These are phyloP conservation scores for Candida saitoana DNA, from an alignment of 805 yeast species.

Conservation along the genomic window DNA sequence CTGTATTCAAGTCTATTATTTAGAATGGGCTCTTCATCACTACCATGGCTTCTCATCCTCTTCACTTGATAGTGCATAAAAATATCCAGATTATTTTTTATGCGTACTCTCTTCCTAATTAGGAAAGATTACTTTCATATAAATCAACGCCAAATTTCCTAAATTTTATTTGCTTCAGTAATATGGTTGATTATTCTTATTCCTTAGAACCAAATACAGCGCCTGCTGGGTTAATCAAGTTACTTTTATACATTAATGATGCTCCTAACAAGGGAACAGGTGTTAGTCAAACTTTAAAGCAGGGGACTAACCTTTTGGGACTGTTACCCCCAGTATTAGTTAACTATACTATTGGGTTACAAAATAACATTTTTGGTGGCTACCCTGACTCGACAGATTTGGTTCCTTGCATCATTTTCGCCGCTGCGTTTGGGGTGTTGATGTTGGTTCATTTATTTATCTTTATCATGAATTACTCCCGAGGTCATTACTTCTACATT, in stretches of 20 bases:
- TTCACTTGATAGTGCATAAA: too few species aligned
- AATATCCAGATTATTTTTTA: too few species aligned
- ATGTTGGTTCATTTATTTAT: conserved; percentile 42
- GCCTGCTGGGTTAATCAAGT: conserved; percentile 20
- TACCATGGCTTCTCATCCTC: too few species aligned
- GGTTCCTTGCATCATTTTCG: conserved; percentile 57
- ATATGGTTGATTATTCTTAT: conserved; percentile 1
- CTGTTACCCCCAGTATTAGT: conserved; percentile 38
- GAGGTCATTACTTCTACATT: conserved; percentile 60
- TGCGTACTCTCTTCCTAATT: neutral
- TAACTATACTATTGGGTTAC: conserved; percentile 33
- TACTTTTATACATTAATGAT: conserved; percentile 20
- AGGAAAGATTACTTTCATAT: neutral
- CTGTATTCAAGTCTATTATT: too few species aligned
- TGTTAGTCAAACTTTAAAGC: conserved; percentile 17
- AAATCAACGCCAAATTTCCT: too few species aligned
- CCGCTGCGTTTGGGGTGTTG: conserved; percentile 48
- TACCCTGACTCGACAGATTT: conserved; percentile 52
- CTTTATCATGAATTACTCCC: conserved; percentile 44
- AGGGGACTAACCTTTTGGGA: conserved; percentile 26
- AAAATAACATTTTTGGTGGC: conserved; percentile 57
- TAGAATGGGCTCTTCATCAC: too few species aligned
- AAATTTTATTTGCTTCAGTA: too few species aligned
- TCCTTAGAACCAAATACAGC: conserved; percentile 12
- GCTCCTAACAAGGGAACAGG: conserved; percentile 28